A percentile compares a stretch with the other conserved stretches of the same genome.
These are phyloP conservation scores for Yamadazyma spencermartinsiae DNA, from an alignment of 1,139 yeast genomes.

Conservation along the genomic window DNA sequence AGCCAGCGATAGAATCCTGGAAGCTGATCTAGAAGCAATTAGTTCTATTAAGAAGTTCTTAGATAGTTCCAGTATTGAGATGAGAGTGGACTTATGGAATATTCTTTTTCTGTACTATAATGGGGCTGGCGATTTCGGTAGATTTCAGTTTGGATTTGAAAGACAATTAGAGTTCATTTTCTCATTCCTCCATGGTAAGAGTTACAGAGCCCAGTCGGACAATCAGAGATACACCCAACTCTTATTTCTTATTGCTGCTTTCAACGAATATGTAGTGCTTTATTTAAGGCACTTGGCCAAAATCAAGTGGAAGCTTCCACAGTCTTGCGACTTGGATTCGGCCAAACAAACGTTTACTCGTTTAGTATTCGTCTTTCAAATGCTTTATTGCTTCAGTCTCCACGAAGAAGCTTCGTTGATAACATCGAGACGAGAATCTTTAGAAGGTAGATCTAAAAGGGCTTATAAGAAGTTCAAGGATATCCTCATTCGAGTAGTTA, in stretches of 20 bases:
- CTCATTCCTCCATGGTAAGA: conserved; percentile 23
- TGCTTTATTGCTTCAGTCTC: conserved; percentile 44
- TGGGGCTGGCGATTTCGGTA: conserved; percentile 34
- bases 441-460: conserved; percentile 26
- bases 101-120: conserved; percentile 64
- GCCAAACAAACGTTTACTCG: conserved; percentile 12
- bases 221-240: conserved; percentile 21
- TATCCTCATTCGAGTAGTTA: conserved; percentile 43
- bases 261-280: conserved; percentile 27
- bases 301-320: conserved; percentile 24
- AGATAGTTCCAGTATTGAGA: conserved; percentile 59
- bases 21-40: conserved; percentile 25
- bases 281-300: conserved; percentile 22
- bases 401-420: conserved; percentile 53
- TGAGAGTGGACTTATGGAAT: conserved; percentile 76
- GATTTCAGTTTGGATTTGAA: conserved; percentile 57
- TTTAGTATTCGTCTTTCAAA: conserved; percentile 33
- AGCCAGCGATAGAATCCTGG: background rate
- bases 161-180: conserved; percentile 29
- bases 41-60: conserved; percentile 61
- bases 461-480: conserved; percentile 52
- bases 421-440: conserved; percentile 32
- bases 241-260: conserved; percentile 32
- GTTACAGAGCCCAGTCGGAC: conserved; percentile 12
- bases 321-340: conserved; percentile 1